These are phyloP conservation scores for Sicyos edulis DNA, from an alignment of 306 rosid genomes.

Conservation along the genomic window DNA sequence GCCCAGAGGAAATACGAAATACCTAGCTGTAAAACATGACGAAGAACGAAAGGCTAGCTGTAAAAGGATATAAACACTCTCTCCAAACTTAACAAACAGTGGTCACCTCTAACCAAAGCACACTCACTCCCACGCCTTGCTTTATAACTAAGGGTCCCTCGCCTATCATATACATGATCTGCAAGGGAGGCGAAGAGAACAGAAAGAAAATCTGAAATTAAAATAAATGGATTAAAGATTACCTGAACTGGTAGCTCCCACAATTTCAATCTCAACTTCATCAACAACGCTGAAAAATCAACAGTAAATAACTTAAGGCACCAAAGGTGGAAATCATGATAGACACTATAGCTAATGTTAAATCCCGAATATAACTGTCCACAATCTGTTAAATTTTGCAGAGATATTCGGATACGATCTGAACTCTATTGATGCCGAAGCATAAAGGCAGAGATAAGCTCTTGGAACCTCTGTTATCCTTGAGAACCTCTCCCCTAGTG, in stretches of 20 bases:
- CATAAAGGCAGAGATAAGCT: no score
- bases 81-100: no score
- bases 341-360: neutral
- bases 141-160: no score
- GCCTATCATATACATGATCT: neutral
- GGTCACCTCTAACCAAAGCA: no score
- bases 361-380: neutral
- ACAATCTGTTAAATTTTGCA: neutral
- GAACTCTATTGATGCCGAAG: no score
- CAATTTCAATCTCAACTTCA: conserved; percentile 40
- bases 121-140: no score
- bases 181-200: neutral
- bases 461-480: no score
- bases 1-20: no score
- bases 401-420: neutral
- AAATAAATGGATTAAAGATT: conserved; percentile 21
- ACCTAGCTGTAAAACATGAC: no score
- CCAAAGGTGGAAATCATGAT: neutral
- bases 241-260: conserved; percentile 49
- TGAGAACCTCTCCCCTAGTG: no score
- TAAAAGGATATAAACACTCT: no score
- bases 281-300: conserved; percentile 60
- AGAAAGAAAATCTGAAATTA: neutral
- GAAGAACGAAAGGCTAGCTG: no score
- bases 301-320: conserved; percentile 15